A percentile compares a stretch with the other conserved stretches of the same genome.
Evolutionary conservation across 2,329 filamentous ascomycete species (phyloP).

Genomic region (Hysterium pulicare): DNA sequence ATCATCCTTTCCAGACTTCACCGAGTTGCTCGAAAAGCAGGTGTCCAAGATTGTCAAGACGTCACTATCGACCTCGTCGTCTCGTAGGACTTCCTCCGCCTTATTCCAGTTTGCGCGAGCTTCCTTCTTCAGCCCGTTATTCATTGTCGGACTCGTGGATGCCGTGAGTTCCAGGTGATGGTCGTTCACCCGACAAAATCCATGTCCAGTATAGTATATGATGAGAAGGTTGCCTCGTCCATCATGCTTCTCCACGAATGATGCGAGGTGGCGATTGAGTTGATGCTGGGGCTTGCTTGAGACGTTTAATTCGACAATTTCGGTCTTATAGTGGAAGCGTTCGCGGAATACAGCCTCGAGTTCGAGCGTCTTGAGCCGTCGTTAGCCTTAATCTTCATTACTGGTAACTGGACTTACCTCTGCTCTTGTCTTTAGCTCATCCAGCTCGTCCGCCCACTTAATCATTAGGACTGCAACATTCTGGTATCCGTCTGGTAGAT

Average conservation of each 20-base stretch:
- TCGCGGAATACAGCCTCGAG: slow-evolving; percentile 26
- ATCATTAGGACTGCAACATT: slow-evolving; percentile 36
- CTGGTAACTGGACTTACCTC: slow-evolving; percentile 22
- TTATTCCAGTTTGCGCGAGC: slow-evolving; percentile 35
- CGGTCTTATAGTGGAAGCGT: slow-evolving; percentile 26
- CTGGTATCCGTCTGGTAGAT: slow-evolving; percentile 28
- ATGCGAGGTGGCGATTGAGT: slow-evolving; percentile 23
- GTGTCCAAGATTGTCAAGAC: slow-evolving; percentile 38
- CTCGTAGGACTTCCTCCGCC: slow-evolving; percentile 24
- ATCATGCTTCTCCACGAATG: slow-evolving; percentile 27
- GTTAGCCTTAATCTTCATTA: neutral
- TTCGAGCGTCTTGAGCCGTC: slow-evolving; percentile 22
- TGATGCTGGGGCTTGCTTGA: slow-evolving; percentile 33
- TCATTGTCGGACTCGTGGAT: neutral
- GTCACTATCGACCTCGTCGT: slow-evolving; percentile 30
- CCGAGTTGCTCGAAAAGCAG: slow-evolving; percentile 36
- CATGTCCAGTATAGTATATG: slow-evolving; percentile 41
- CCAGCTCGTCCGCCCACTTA: slow-evolving; percentile 33
- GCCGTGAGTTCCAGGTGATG: slow-evolving; percentile 27
- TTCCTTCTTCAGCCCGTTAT: slow-evolving; percentile 20
- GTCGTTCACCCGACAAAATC: slow-evolving; percentile 19
- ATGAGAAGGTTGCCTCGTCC: slow-evolving; percentile 33
- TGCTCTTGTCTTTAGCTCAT: slow-evolving; percentile 30
- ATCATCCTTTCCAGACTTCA: slow-evolving; percentile 23
- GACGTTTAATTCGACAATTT: slow-evolving; percentile 31